phyloP scores from a whole-genome alignment of 1,284 basidiomycete species.

The Hypsizygus ulmarius region DNA sequence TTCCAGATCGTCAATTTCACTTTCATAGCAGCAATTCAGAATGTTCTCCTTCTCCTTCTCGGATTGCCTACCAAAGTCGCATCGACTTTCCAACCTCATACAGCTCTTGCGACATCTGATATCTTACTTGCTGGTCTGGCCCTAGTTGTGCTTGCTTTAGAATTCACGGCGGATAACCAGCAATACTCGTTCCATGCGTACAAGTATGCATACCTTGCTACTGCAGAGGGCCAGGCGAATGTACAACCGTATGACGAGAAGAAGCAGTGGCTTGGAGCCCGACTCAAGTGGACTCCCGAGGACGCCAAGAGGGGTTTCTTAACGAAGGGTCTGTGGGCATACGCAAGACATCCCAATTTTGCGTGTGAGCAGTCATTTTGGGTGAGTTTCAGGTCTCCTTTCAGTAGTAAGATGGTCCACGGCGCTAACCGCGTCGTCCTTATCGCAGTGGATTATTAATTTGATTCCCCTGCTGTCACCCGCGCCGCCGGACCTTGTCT shows the following conservation, averaged over 20 bases:
- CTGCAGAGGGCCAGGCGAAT: constrained; percentile 31
- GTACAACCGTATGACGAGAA: constrained; percentile 33
- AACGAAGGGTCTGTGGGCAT: constrained; percentile 83
- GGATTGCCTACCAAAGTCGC: constrained; percentile 59
- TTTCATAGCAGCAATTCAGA: constrained; percentile 81
- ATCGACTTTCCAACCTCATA: constrained; percentile 52
- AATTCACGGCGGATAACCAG: constrained; percentile 88
- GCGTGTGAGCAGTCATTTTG: constrained; percentile 87
- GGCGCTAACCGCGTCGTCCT: neutral
- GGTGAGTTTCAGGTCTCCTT: constrained; percentile 44
- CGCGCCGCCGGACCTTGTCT: constrained; percentile 34
- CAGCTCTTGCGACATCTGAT: constrained; percentile 60
- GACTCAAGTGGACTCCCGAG: constrained; percentile 58
- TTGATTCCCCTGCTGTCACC: constrained; percentile 61
- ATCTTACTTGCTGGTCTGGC: constrained; percentile 59
- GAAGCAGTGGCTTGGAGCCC: constrained; percentile 65
- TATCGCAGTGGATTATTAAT: constrained; percentile 58
- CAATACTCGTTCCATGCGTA: constrained; percentile 83
- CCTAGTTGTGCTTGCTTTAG: constrained; percentile 58
- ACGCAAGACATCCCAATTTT: constrained; percentile 90
- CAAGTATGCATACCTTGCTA: constrained; percentile 56
- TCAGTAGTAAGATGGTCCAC: neutral
- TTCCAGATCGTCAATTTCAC: constrained; percentile 82
- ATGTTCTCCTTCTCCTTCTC: constrained; percentile 76
- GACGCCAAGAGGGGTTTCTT: constrained; percentile 83